phyloP scores from a whole-genome alignment of 345 rosid species.

The Psidium friedrichsthalianum region DNA sequence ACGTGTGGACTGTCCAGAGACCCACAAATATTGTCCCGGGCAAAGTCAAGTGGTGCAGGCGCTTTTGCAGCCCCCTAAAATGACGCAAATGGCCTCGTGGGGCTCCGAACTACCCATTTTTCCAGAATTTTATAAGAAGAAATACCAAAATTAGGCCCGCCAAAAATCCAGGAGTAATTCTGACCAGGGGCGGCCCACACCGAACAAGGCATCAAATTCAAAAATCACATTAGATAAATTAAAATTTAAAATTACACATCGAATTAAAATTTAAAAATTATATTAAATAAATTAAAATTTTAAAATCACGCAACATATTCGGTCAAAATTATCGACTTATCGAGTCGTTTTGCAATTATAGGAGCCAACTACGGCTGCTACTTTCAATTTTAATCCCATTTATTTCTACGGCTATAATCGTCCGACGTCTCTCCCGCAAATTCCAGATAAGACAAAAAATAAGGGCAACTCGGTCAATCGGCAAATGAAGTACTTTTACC shows the following conservation, averaged over 20 bases:
- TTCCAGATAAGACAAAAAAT: neutral
- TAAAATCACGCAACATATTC: too few relatives aligned
- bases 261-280: too few relatives aligned
- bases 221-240: too few relatives aligned
- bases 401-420: neutral
- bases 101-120: neutral
- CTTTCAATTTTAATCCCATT: neutral
- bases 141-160: too few relatives aligned
- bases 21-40: neutral
- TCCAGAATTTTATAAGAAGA: too few relatives aligned
- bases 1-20: neutral
- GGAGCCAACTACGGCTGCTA: neutral
- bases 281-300: too few relatives aligned
- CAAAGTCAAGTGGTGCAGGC: neutral
- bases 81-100: neutral
- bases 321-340: too few relatives aligned
- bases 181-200: neutral
- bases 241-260: too few relatives aligned
- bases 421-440: neutral
- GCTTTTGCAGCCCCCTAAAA: neutral
- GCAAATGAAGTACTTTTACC: neutral
- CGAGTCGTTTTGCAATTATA: too few relatives aligned
- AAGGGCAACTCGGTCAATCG: neutral
- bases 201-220: too few relatives aligned
- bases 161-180: too few relatives aligned